A percentile compares a stretch with the other conserved stretches of the same genome.
phyloP scores from a whole-genome alignment of 2,329 filamentous ascomycete species.

The Lasiodiplodia sp. region DNA sequence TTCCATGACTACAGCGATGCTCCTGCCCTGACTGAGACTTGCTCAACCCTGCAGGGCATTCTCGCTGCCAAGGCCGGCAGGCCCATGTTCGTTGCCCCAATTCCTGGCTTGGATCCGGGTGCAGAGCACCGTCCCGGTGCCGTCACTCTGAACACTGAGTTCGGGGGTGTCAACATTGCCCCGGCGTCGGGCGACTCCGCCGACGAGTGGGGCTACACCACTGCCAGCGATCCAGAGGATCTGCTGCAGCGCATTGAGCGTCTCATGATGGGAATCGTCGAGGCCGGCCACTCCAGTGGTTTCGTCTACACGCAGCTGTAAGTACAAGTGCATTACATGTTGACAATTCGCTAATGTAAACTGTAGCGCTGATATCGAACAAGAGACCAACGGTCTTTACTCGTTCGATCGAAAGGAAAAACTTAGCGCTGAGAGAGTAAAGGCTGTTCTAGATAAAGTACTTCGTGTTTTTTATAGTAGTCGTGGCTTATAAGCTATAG shows the following conservation, averaged over 20 bases:
- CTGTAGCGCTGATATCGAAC: constrained; percentile 62
- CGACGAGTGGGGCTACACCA: constrained; percentile 73
- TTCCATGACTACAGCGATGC: constrained; percentile 74
- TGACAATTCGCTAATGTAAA: constrained; percentile 46
- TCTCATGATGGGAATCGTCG: constrained; percentile 65
- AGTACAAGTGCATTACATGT: constrained; percentile 38
- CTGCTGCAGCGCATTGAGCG: constrained; percentile 65
- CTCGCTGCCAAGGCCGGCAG: constrained; percentile 61
- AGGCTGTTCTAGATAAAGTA: constrained; percentile 64
- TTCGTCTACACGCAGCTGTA: constrained; percentile 73
- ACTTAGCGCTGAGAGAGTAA: constrained; percentile 64
- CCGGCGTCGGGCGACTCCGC: constrained; percentile 39
- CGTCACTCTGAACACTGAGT: constrained; percentile 71
- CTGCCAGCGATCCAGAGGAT: constrained; percentile 66
- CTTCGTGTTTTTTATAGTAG: constrained; percentile 16
- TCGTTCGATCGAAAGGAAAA: constrained; percentile 68
- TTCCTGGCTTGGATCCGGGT: constrained; percentile 55
- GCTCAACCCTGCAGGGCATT: constrained; percentile 61
- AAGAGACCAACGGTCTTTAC: constrained; percentile 73
- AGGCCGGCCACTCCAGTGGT: constrained; percentile 64
- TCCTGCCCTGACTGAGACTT: constrained; percentile 62
- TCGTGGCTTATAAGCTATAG: constrained; percentile 10
- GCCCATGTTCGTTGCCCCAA: constrained; percentile 62
- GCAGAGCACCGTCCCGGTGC: constrained; percentile 61
- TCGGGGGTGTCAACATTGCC: constrained; percentile 72